phyloP scores from a whole-genome alignment of 768 basidiomycete species.

The Phylloporus sp. region DNA sequence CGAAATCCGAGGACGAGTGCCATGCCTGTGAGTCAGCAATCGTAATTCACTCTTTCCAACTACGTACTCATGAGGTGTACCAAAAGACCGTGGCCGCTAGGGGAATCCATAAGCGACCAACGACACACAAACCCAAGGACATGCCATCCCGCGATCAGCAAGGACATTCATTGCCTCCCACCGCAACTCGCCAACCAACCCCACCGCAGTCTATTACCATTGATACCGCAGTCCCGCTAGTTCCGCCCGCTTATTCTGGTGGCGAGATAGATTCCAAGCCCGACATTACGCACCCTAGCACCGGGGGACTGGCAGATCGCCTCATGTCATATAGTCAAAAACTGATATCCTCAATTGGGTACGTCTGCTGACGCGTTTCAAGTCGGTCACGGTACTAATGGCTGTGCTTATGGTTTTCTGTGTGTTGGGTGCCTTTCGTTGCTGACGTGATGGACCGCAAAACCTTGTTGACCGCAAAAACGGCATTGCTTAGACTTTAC shows the following conservation, averaged over 20 bases:
- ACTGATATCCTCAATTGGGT: conserved; percentile 42
- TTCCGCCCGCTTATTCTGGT: conserved; percentile 20
- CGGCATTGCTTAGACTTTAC: conserved; percentile 27
- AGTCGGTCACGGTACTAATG: conserved; percentile 22
- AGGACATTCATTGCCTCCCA: conserved; percentile 5
- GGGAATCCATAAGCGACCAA: conserved; percentile 17
- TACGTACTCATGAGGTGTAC: conserved; percentile 16
- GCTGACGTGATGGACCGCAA: conserved; percentile 24
- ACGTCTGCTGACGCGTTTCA: conserved; percentile 30
- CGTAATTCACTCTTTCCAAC: neutral
- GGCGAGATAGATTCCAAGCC: conserved; percentile 28
- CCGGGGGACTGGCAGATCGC: conserved; percentile 40
- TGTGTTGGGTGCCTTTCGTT: conserved; percentile 17
- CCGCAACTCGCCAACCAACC: conserved; percentile 7
- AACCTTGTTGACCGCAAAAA: conserved; percentile 18
- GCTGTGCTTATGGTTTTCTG: conserved; percentile 21
- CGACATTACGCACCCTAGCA: conserved; percentile 14
- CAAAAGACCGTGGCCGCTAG: conserved; percentile 17
- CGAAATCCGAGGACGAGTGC: conserved; percentile 27
- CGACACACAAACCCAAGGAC: conserved; percentile 19
- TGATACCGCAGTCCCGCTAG: conserved; percentile 11
- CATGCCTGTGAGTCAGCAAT: conserved; percentile 22
- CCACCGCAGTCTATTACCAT: conserved; percentile 13
- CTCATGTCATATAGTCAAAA: conserved; percentile 48
- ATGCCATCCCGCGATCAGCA: conserved; percentile 13